Evolutionary conservation across 139 green algal genomes (phyloP), one percentile per base, ranked within the genome.

Genomic region (Coelastrella sp.): DNA sequence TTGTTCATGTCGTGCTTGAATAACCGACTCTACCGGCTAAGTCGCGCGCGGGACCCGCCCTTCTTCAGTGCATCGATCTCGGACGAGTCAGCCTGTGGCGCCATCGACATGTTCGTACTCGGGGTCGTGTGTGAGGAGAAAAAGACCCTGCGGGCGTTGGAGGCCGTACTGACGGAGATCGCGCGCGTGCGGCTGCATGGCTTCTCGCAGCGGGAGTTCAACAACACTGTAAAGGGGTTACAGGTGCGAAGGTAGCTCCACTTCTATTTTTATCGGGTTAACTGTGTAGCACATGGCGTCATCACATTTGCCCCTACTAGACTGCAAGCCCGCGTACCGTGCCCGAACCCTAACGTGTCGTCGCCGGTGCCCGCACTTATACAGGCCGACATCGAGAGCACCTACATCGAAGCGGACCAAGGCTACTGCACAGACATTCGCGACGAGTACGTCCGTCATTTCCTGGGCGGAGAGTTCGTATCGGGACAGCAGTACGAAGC

Each of bases 341-440:
- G n/a, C n/a, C n/a, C n/a, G n/a, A n/a, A n/a, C n/a, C n/a, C n/a
- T n/a, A n/a, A n/a, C n/a, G n/a, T n/a, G n/a, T n/a, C n/a, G n/a
- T n/a, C n/a, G n/a, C n/a, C n/a, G n/a, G n/a, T n/a, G n/a, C n/a
- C n/a, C n/a, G n/a, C n/a, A n/a, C n/a, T n/a, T n/a, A n/a, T n/a
- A 22, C 85, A 91, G 85, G 65, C 92, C 6, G 95, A 98, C 10
- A 88, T 94, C 5, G 97, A 98, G 94, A 94, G 83, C 20, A 93
- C 92, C 3, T 98, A 96, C 89, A 75, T 96, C 58, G 96, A 99
- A 91, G 89, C 95, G 4, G 95, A 98, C 68, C 96, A 99, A 93
- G 75, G 87, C 8, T 96, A 94, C 90, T 93, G 88, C 58, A 89
- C 92, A 54, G 94, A 97, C 73, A 59, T 96, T 58, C 71, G 95